These are phyloP conservation scores for Lentinula novae-zelandiae DNA, from an alignment of 1,284 basidiomycete genomes.

Conservation along the genomic window DNA sequence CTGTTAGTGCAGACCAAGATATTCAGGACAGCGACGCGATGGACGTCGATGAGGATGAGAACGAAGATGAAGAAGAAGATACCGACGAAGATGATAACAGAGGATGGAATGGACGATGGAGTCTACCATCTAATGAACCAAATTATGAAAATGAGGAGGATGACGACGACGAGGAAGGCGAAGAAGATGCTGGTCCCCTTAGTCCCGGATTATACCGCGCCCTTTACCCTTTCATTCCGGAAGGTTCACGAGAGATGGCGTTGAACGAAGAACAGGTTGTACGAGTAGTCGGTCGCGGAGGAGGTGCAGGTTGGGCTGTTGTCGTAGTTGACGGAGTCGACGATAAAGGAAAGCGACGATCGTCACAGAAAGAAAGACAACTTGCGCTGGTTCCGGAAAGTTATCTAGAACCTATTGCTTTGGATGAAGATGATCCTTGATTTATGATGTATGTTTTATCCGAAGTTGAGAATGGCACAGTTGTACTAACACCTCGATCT, in stretches of 20 bases:
- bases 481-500: too few relatives aligned
- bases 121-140: not conserved
- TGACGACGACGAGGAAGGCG: constrained; percentile 20
- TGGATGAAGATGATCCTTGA: constrained; percentile 24
- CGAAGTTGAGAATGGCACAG: too few relatives aligned
- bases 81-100: not conserved
- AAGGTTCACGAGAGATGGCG: constrained; percentile 73
- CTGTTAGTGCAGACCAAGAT: not conserved
- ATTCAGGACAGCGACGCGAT: not conserved
- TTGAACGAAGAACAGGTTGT: constrained; percentile 71
- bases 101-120: not conserved
- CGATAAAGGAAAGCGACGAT: constrained; percentile 13
- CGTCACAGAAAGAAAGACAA: constrained; percentile 7
- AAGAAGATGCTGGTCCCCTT: constrained; percentile 34
- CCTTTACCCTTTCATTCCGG: constrained; percentile 67
- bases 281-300: constrained; percentile 62
- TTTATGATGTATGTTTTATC: too few relatives aligned
- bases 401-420: constrained; percentile 51
- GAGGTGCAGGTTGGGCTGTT: constrained; percentile 75
- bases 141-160: constrained; percentile 17
- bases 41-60: not conserved
- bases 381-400: constrained; percentile 69
- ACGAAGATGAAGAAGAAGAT: not conserved
- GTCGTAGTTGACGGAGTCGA: constrained; percentile 33
- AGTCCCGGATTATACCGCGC: constrained; percentile 69